phyloP scores from a whole-genome alignment of 2,329 filamentous ascomycete species.

The Trichoderma koningiopsis region DNA sequence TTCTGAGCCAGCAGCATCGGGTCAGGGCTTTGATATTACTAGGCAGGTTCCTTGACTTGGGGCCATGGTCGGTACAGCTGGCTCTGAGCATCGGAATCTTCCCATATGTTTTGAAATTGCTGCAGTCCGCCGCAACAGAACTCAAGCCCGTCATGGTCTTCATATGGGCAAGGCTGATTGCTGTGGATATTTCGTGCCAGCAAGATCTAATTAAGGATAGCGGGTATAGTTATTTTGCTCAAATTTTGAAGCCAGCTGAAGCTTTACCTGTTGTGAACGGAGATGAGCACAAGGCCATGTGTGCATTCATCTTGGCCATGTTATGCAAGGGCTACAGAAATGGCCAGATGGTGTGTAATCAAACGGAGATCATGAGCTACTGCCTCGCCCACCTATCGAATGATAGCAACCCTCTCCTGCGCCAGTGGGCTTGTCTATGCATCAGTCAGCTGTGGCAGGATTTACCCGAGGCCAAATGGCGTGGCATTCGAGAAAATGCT shows the following conservation, averaged over 20 bases:
- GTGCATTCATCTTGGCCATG: conserved; percentile 95
- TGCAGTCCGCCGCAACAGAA: conserved; percentile 93
- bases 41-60: conserved; percentile 90
- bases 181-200: conserved; percentile 92
- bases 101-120: conserved; percentile 94
- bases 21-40: conserved; percentile 88
- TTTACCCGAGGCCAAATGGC: conserved; percentile 91
- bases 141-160: conserved; percentile 99
- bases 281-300: conserved; percentile 97
- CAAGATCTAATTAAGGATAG: conserved; percentile 94
- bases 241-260: conserved; percentile 83
- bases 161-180: conserved; percentile 95
- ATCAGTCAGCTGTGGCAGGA: conserved; percentile 94
- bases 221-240: conserved; percentile 95
- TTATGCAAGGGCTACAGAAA: conserved; percentile 94
- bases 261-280: conserved; percentile 83
- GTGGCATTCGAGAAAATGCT: conserved; percentile 86
- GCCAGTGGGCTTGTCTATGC: conserved; percentile 95
- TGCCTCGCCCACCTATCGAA: conserved; percentile 84
- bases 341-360: conserved; percentile 88
- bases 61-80: conserved; percentile 97
- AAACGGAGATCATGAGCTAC: conserved; percentile 85
- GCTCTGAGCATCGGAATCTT: conserved; percentile 98
- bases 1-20: conserved; percentile 92
- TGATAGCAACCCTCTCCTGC: conserved; percentile 80